Conservation (phyloP, 1,284 basidiomycete species). For the Trichosporon sp. region DNA sequence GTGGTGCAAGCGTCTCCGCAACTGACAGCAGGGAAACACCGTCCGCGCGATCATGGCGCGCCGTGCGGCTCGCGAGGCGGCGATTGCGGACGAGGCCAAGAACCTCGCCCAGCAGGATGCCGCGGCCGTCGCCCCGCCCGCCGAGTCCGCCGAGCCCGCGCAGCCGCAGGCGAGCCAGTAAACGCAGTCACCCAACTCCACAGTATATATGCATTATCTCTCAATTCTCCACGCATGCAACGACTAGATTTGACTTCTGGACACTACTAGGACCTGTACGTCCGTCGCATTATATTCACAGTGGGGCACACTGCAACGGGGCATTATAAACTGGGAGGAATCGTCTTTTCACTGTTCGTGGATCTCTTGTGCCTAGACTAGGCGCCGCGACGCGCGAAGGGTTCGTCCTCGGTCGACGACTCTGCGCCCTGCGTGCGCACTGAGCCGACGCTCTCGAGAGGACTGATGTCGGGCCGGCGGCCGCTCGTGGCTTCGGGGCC, state of each 20-base stretch:
- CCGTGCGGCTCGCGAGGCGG: conserved; percentile 63
- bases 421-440: not conserved
- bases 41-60: conserved; percentile 52
- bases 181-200: not conserved
- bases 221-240: conserved; percentile 9
- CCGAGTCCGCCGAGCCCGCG: not conserved
- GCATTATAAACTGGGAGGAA: not conserved
- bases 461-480: not conserved
- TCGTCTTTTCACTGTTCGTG: not conserved
- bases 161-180: not conserved
- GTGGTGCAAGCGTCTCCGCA: conserved; percentile 3
- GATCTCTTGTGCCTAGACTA: not conserved
- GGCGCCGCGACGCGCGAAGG: not conserved
- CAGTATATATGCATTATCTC: conserved; percentile 16
- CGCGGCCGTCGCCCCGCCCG: not conserved
- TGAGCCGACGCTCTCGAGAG: not conserved
- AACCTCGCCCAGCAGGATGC: not conserved
- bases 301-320: not conserved
- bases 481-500: not conserved
- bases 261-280: not conserved
- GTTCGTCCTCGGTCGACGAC: not conserved
- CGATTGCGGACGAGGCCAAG: conserved; percentile 49
- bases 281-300: conserved; percentile 8
- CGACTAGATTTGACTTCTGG: not conserved
- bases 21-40: conserved; percentile 48